Conservation (phyloP, 768 basidiomycete genomes). For the Amanita rubescens region DNA sequence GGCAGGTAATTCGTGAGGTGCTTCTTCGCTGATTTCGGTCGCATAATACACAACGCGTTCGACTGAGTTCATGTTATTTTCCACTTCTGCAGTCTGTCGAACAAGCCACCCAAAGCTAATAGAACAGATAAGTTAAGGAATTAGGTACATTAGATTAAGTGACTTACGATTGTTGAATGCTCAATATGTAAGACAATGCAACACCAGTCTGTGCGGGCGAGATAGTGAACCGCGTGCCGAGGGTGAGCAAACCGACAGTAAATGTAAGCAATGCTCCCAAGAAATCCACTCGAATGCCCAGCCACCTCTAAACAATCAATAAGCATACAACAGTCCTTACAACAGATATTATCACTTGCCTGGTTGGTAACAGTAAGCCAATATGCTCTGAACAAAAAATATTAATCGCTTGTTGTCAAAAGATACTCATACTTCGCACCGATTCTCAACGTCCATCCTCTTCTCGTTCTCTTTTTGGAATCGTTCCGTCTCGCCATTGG, state of each 20-base stretch:
- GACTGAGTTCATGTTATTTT: slow-evolving; percentile 92
- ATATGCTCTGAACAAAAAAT: slow-evolving; percentile 55
- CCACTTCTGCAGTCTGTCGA: slow-evolving; percentile 75
- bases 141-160: not conserved
- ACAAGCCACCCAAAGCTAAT: slow-evolving; percentile 68
- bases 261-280: slow-evolving; percentile 69
- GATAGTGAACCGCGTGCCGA: slow-evolving; percentile 68
- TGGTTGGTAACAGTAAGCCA: slow-evolving; percentile 85
- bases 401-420: not conserved
- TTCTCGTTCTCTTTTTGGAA: slow-evolving; percentile 71
- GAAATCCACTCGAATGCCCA: slow-evolving; percentile 85
- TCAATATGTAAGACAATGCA: slow-evolving; percentile 72
- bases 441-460: slow-evolving; percentile 79
- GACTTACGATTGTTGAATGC: slow-evolving; percentile 58
- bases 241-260: slow-evolving; percentile 70
- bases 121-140: slow-evolving; percentile 2
- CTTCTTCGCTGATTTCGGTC: slow-evolving; percentile 77
- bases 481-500: slow-evolving; percentile 72
- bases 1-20: slow-evolving; percentile 58
- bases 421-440: slow-evolving; percentile 26
- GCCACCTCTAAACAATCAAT: slow-evolving; percentile 54
- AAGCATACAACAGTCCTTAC: not conserved
- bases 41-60: slow-evolving; percentile 83
- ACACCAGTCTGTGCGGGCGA: slow-evolving; percentile 76
- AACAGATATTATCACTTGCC: slow-evolving; percentile 21